Evolutionary conservation across 2,329 filamentous ascomycete genomes (phyloP), one percentile per base, ranked within the genome.

Genomic region (Diaporthe velutina): DNA sequence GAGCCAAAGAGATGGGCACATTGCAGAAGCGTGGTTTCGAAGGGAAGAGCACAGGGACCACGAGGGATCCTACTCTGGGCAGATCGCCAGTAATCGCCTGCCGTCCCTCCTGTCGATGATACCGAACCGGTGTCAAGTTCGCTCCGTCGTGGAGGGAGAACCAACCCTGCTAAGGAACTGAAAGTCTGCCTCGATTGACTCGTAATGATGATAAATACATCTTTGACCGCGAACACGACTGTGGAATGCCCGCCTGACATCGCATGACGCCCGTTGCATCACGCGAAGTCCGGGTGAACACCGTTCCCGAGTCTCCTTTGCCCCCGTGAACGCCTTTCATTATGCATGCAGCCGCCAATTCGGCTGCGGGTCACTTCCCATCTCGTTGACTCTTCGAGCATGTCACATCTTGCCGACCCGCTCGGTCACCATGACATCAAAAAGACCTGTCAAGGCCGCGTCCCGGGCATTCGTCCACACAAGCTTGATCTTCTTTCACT

Each of bases 321-420:
- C 22, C 33, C 68, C 68, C 60, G 28, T 74, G 68, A 76, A 76
- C 74, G 74, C 74, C 74, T 42, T 64, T 76, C 74, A 76, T 76
- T 58, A 76, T 76, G 74, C 74, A 76, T 74, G 60, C 72, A 48
- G 50, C 48, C 54, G n/a, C 45, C 60, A 22, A 42, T 55, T 50
- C 45, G 52, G 25, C 50, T 38, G 30, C 67, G 50, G 30, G 48
- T 35, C 48, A 52, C 35, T 52, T 48, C 9, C 70, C 57, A 54
- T 30, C 57, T 45, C 55, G 25, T 52, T 72, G 57, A 58, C 17
- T 45, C 25, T 48, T 48, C 45, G 17, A 45, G 45, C 57, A 35
- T 52, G 70, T 40, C 42, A 50, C n/a, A 54, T 64, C 17, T 58
- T 15, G 19, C 50, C 33, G 45, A 71, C 55, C 52, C 17, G 55